Evolutionary conservation across 768 basidiomycete genomes (phyloP), one percentile per base, ranked within the genome.

Genomic region (Hericium alpestre): DNA sequence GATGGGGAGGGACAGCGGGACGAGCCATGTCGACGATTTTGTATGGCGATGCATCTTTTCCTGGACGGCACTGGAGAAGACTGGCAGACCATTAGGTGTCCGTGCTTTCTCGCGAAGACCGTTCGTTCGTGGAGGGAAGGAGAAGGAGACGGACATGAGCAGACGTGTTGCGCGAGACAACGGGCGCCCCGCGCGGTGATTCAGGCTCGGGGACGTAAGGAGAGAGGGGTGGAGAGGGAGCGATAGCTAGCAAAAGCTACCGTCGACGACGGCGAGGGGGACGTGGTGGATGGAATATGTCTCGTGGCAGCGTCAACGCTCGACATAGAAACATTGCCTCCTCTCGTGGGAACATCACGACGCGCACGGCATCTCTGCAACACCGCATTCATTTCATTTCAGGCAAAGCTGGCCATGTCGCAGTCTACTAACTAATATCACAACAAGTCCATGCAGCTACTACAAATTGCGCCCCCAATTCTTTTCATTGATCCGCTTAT

Each of bases 11-110:
- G 78, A 77, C 48, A 87, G 64, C 37, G 79, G 74, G 49, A 83
- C 68, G 54, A 82, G 79, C 84, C 85, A 87, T 15, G 81, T 73
- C 6, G 70, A 63, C 46, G 65, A 65, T 60, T 71, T 65, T 63
- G 73, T 60, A 43, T 77, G 77, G 64, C 75, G 74, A 58, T 74
- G 72, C 66, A 79, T 74, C 71, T 88, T 88, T 71, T 88, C 86
- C 61, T 82, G 77, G 23, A 84, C 77, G 15, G 82, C 79, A 53
- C 83, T 76, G 47, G 81, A 80, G 59, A 76, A 76, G 23, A 70
- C 70, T 18, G 77, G 79, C 56, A 79, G 74, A 47, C 70, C 70
- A 59, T 73, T 75, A 55, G 75, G 65, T 57, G 72, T 55, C 60
- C 73, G 72, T 38, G 71, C 39, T 63, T 75, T 76, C 70, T 76